Evolutionary conservation across 1,284 basidiomycete genomes (phyloP), one percentile per base, ranked within the genome.

Genomic region (Phlebopus sp.): DNA sequence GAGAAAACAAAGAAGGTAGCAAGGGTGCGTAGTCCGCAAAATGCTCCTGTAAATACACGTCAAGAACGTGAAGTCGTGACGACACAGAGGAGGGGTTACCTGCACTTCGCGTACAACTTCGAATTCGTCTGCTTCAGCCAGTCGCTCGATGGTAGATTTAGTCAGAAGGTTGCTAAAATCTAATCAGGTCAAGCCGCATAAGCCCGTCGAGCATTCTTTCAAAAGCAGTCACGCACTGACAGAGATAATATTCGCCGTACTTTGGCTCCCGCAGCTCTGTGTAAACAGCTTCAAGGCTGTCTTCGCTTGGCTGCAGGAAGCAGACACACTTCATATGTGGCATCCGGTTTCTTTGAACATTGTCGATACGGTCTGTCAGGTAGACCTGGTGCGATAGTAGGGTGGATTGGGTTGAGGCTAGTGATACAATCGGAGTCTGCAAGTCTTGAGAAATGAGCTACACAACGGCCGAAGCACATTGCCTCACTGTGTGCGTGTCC

Each of bases 31-130:
- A 97, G 69, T 97, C 95, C 55, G 92, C 92, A 69, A 97, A 97
- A 71, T 91, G 91, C 80, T 97, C 95, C 93, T 90, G 66, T 39
- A 15, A 41, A 32, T 32, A 39, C 23, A 44, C 27, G 36, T 52
- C 31, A 55, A 46, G 13, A 40, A 7, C 40, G 2, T 38, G 9
- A 5, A 4, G 17, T 14, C 35, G 18, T 34, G 40, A 44, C 21
- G 43, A 47, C 32, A 4, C 17, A 19, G 27, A 19, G 23, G 10
- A 27, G 39, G 19, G 37, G 31, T 54, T 59, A 94, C 93, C 78
- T 97, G 95, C 2, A 99, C 90, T 74, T 99, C 96, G 54, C 86
- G 83, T 21, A 99, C 96, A 13, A 97, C 89, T 67, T 98, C 95
- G 56, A 93, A 93, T 68, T 97, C 92, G 65, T 99, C 97, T 18